A percentile compares a stretch with the other conserved stretches of the same genome.
These are phyloP conservation scores for Silene conica DNA, from an alignment of 148 eudicot genomes.

Conservation along the genomic window DNA sequence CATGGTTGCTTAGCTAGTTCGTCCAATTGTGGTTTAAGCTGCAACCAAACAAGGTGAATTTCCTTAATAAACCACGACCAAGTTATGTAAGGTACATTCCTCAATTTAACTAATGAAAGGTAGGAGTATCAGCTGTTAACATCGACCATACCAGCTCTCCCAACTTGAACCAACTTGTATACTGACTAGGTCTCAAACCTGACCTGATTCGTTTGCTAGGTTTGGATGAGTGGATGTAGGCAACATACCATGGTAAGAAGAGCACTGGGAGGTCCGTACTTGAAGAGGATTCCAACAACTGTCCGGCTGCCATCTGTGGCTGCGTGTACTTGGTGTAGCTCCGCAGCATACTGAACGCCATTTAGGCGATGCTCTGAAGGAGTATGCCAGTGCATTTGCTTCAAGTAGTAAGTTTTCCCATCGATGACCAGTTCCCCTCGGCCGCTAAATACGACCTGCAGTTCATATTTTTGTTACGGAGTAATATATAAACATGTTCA, in stretches of 20 bases:
- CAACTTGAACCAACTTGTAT: no score
- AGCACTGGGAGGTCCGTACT: slow-evolving; percentile 50
- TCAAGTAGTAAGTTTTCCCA: slow-evolving; percentile 37
- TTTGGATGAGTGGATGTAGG: not conserved
- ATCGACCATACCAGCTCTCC: no score
- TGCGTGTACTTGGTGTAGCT: slow-evolving; percentile 58
- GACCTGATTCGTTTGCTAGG: no score
- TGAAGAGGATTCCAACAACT: slow-evolving; percentile 49
- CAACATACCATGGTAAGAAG: slow-evolving; percentile 29
- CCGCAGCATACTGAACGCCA: slow-evolving; percentile 33
- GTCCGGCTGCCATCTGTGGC: slow-evolving; percentile 44
- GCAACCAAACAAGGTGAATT: not conserved
- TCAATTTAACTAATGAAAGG: no score
- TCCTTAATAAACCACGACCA: no score
- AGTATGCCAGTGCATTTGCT: slow-evolving; percentile 11
- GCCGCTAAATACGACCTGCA: slow-evolving; percentile 15
- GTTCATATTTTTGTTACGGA: not conserved
- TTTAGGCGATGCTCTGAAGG: slow-evolving; percentile 24
- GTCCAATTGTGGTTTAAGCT: slow-evolving; percentile 45
- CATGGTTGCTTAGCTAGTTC: slow-evolving; percentile 36
- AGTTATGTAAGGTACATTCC: no score
- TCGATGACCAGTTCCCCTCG: slow-evolving; percentile 31
- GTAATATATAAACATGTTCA: not conserved
- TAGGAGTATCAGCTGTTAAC: no score
- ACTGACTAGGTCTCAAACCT: no score